Evolutionary conservation across 2,329 filamentous ascomycete species (phyloP).

Genomic region (Trichothecium roseum): DNA sequence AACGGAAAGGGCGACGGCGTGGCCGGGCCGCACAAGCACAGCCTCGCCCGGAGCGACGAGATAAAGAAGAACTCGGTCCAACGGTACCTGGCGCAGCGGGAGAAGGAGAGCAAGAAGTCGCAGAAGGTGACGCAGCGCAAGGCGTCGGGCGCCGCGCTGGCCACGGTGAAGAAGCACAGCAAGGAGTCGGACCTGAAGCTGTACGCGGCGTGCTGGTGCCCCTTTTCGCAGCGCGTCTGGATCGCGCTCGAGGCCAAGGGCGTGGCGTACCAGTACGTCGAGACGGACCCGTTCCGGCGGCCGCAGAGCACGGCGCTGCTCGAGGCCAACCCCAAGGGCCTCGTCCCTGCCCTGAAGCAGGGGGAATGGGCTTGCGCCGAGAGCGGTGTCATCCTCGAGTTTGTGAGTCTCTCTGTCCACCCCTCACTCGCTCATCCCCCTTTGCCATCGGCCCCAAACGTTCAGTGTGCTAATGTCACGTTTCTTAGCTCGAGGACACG

Average conservation of each 20-base stretch:
- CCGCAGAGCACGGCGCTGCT: conserved; percentile 46
- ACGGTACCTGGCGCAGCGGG: conserved; percentile 51
- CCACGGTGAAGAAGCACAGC: conserved; percentile 60
- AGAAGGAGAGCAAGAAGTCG: conserved; percentile 52
- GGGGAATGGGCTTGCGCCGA: conserved; percentile 77
- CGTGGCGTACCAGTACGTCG: conserved; percentile 74
- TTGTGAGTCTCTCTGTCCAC: conserved; percentile 37
- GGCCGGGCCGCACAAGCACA: conserved; percentile 64
- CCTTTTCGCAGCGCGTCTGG: conserved; percentile 83
- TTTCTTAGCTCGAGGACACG: conserved; percentile 74
- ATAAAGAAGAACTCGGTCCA: conserved; percentile 75
- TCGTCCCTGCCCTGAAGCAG: conserved; percentile 68
- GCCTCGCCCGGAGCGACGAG: conserved; percentile 61
- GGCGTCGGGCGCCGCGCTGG: conserved; percentile 58
- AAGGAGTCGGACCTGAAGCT: conserved; percentile 63
- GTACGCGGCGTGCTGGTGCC: conserved; percentile 77
- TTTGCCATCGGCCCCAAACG: too few relatives aligned
- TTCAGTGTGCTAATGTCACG: too few relatives aligned
- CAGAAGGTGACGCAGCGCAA: conserved; percentile 64
- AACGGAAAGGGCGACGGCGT: conserved; percentile 63
- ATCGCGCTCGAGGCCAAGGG: conserved; percentile 75
- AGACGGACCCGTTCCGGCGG: conserved; percentile 71
- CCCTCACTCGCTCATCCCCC: too few relatives aligned
- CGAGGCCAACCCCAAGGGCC: conserved; percentile 64
- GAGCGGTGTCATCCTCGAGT: conserved; percentile 76